Evolutionary conservation across 306 rosid genomes (phyloP), one percentile per base, ranked within the genome.

Genomic region (Cicer yamashitae): DNA sequence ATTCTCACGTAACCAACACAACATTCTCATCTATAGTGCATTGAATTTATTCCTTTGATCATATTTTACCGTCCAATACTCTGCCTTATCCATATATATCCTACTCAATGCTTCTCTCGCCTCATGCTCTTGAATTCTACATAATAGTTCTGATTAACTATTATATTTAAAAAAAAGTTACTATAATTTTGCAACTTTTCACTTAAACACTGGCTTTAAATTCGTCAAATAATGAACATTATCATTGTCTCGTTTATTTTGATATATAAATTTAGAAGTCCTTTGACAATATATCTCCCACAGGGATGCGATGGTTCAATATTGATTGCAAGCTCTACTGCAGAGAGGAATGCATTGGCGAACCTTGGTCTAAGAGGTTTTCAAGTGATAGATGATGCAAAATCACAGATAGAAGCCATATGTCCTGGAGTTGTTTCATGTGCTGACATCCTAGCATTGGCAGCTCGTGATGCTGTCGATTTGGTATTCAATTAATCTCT

Each of bases 351-450:
- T 73, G 85, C 94, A 37, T 57, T 69, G 48, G 72, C 86, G 7
- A 86, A 90, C 71, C 51, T 82, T 11, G 97, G 97, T 15, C 79
- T 90, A 48, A 90, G 87, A 87, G 96, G 93, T 43, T 92, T 88
- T 61, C 91, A 92, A 81, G 88, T 79, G 65, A 86, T 92, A 12
- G 93, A 92, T 37, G 91, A 90, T 82, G 93, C 91, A 71, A 92
- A 92, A 74, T 74, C 89, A 13, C 83, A 84, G 15, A 65, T 92
- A 15, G 97, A 92, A 45, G 84, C 68, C 47, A 67, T 12, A 67
- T 92, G 92, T 13, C 96, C 93, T 43, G 90, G 90, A 18, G 76
- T 88, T 47, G 91, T 92, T 38, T 92, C 93, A 5, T 86, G 94
- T 63, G 90, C 94, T 53, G 89, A 92, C 76, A 84, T 88, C 11